Evolutionary conservation across 169 alveolate genomes (phyloP).

Genomic region (Blepharisma undulans): DNA sequence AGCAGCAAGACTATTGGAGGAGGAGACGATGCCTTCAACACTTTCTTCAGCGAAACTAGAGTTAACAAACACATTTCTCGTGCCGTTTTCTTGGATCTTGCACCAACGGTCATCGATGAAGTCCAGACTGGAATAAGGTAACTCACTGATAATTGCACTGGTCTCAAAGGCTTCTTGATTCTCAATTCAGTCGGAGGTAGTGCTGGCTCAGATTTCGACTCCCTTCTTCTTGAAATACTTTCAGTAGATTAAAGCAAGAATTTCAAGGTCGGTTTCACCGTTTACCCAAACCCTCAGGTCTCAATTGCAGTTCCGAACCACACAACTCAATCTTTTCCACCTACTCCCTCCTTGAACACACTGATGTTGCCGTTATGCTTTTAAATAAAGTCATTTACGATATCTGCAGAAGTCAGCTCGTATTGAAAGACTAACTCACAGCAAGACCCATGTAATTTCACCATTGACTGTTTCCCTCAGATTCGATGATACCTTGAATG

Average conservation of each 20-base stretch:
- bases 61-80: constrained; percentile 99
- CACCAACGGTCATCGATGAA: constrained; percentile 97
- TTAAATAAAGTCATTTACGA: constrained; percentile 99
- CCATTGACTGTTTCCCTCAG: constrained; percentile 96
- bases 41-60: constrained; percentile 98
- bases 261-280: constrained; percentile 94
- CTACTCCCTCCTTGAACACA: constrained; percentile 97
- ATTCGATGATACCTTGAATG: constrained; percentile 98
- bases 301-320: constrained; percentile 99
- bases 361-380: constrained; percentile 98
- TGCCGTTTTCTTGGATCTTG: constrained; percentile 99
- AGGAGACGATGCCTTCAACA: constrained; percentile 94
- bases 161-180: constrained; percentile 98
- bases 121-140: constrained; percentile 97
- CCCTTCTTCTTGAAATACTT: constrained; percentile 96
- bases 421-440: too few relatives aligned
- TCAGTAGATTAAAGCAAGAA: constrained; percentile 97
- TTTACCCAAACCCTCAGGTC: constrained; percentile 97
- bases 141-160: constrained; percentile 99
- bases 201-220: constrained; percentile 99
- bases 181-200: constrained; percentile 99
- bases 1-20: constrained; percentile 93
- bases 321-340: constrained; percentile 97
- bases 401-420: constrained; percentile 96
- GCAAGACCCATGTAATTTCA: constrained; percentile 94